These are phyloP conservation scores for Dictyostelium intermedium DNA, from an alignment of 78 protist genomes.

Conservation along the genomic window DNA sequence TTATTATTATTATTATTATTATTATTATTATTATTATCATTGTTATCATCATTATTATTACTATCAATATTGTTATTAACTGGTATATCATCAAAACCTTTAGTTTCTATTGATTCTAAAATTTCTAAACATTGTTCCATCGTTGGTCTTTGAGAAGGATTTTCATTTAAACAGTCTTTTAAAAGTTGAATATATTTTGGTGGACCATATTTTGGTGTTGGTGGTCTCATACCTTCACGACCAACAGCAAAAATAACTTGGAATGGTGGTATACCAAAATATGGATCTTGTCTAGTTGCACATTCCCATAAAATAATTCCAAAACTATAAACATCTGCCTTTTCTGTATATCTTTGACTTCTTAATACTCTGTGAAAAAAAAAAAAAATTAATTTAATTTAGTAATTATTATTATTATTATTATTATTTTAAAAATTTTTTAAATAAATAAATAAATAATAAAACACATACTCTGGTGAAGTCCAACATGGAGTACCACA, in stretches of 20 bases:
- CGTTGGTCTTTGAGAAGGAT: constrained; percentile 61
- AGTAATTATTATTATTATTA: too few relatives aligned
- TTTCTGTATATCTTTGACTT: constrained; percentile 77
- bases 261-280: constrained; percentile 80
- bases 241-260: constrained; percentile 85
- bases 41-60: constrained; percentile 2
- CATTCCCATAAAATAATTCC: constrained; percentile 83
- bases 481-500: constrained; percentile 88
- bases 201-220: constrained; percentile 59
- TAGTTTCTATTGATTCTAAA: constrained; percentile 38
- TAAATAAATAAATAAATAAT: too few relatives aligned
- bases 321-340: constrained; percentile 75
- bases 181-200: constrained; percentile 35
- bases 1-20: background rate
- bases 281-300: constrained; percentile 80
- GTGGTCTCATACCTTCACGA: constrained; percentile 72
- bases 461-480: constrained; percentile 58
- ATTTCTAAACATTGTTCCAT: constrained; percentile 65
- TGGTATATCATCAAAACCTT: constrained; percentile 18
- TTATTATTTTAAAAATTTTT: too few relatives aligned
- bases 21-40: background rate
- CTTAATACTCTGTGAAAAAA: constrained; percentile 45
- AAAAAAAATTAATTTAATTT: too few relatives aligned
- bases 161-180: constrained; percentile 75
- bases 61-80: background rate